Base-by-base conservation (phyloP, 2,329 filamentous ascomycete species). In the Ophiocordyceps unilateralis region DNA sequence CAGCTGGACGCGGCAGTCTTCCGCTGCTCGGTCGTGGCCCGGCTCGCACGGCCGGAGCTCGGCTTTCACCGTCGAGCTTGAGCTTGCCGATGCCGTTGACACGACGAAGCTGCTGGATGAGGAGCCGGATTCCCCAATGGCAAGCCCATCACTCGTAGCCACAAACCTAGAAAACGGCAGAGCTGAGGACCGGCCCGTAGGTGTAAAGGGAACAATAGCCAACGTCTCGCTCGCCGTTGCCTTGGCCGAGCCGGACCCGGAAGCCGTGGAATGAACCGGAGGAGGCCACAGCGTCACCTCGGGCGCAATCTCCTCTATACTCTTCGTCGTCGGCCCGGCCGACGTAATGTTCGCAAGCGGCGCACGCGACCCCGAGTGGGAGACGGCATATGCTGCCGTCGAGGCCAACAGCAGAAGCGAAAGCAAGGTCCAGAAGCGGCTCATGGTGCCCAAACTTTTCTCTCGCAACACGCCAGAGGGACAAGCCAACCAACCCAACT, bases 1-100 rank as follows among this genome's bases (percentile, higher is more conserved):
- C 39, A 48, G 21, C 10, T 42, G 41, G n/a, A 46, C 41, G 19
- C 48, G 45, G 39, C 48, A 49, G 41, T 47, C 48, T n/a, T 46
- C 45, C 1, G 30, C 4, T 11, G 30, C 28, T 11, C 10, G 19
- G 4, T n/a, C 15, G 12, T 41, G 12, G 23, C 24, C 39, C 9
- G 17, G 11, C 15, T 20, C 14, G n/a, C 39, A 41, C 8, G 39
- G 24, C 5, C 19, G 24, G 22, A 41, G 24, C 11, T 20, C 17
- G 34, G n/a, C n/a, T n/a, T n/a, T n/a, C n/a, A n/a, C 12, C 12
- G 34, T 37, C 22, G 22, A 40, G 24, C 24, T 26, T 26, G 24
- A 26, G 24, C 7, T 21, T 7, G 24, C 20, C 3, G 8, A 6
- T 3, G 28, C 6, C 15, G 21, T 38, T 21, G 32, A 20, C 12